Conservation (phyloP, 306 rosid species). For the Vigna reflexopilosa region DNA sequence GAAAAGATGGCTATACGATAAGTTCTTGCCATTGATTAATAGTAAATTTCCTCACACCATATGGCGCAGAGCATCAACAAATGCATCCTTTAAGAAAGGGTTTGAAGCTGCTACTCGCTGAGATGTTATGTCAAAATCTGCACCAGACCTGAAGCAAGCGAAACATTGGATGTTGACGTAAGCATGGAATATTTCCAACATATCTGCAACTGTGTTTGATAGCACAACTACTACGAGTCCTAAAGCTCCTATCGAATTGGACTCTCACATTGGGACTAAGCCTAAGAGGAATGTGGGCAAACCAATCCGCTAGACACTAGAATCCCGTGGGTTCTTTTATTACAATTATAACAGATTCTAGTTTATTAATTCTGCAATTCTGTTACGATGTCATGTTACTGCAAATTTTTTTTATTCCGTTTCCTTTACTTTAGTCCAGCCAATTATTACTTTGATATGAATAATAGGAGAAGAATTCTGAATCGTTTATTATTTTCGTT, state of each 20-base stretch:
- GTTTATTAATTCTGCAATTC: not conserved
- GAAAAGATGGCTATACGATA: not conserved
- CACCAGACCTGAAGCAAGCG: constrained; percentile 78
- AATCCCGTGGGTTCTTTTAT: not conserved
- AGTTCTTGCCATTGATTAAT: constrained; percentile 33
- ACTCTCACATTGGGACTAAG: not conserved
- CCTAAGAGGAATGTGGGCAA: not conserved
- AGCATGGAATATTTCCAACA: constrained; percentile 14
- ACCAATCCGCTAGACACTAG: not conserved
- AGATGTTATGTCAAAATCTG: constrained; percentile 82
- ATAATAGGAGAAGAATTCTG: not conserved
- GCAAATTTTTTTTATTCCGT: not conserved
- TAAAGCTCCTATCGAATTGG: not conserved
- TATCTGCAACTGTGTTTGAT: constrained; percentile 24
- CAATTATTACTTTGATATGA: not conserved
- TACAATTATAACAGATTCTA: not conserved
- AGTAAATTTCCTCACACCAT: constrained; percentile 54
- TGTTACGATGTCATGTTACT: no score
- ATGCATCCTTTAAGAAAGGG: constrained; percentile 74
- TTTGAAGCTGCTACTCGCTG: constrained; percentile 93
- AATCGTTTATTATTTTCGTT: not conserved
- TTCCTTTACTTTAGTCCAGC: not conserved
- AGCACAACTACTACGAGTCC: not conserved
- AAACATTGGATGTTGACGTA: constrained; percentile 39
- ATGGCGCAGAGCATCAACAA: constrained; percentile 67